These are phyloP conservation scores for Coelastrella sp. DNA, from an alignment of 139 green algal species.

Conservation along the genomic window DNA sequence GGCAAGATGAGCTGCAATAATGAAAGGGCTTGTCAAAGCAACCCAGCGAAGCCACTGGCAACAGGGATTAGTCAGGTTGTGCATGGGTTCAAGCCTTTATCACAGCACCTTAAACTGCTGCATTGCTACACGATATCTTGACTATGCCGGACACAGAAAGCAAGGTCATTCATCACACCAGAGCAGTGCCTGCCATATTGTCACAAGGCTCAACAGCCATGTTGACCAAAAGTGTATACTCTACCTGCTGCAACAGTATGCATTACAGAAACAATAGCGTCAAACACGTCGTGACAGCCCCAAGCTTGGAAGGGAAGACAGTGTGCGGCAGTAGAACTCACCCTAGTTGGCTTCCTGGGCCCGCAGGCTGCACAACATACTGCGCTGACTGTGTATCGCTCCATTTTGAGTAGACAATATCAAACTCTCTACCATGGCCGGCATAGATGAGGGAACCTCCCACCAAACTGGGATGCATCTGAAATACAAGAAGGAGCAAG, in stretches of 20 bases:
- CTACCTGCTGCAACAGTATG: not conserved
- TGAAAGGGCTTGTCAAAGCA: not conserved
- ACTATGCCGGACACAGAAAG: too few relatives aligned
- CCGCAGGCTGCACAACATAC: not conserved
- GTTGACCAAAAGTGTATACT: too few relatives aligned
- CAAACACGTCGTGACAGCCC: not conserved
- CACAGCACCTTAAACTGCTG: too few relatives aligned
- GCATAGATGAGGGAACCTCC: not conserved
- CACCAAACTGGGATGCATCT: not conserved
- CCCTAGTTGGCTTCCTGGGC: not conserved
- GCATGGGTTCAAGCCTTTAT: too few relatives aligned
- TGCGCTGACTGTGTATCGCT: not conserved
- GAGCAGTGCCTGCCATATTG: too few relatives aligned
- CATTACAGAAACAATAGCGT: not conserved
- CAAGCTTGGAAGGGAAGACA: not conserved
- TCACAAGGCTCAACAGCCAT: too few relatives aligned
- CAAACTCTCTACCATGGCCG: not conserved
- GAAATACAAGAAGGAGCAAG: not conserved
- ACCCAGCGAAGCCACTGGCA: too few relatives aligned
- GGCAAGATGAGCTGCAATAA: not conserved
- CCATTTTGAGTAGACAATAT: conserved; percentile 1
- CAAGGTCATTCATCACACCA: too few relatives aligned
- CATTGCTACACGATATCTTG: too few relatives aligned
- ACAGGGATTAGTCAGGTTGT: not conserved
- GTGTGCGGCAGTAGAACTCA: not conserved